Evolutionary conservation across 352 stramenopile genomes (phyloP).

Genomic region (Pythium oligandrum): DNA sequence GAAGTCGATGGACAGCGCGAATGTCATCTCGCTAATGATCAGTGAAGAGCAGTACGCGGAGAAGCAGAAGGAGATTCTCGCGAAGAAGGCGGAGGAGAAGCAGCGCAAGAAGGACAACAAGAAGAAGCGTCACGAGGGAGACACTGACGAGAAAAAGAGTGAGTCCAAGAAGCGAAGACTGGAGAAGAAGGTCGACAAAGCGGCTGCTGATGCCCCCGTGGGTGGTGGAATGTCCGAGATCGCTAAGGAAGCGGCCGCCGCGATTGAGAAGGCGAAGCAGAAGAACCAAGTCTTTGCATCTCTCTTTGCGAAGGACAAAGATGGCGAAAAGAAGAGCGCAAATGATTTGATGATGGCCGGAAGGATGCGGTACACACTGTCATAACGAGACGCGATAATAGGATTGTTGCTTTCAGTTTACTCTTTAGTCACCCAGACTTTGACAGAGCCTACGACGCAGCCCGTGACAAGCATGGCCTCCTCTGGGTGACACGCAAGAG

Average conservation of each 20-base stretch:
- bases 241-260: constrained; percentile 45
- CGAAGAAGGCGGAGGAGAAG: constrained; percentile 46
- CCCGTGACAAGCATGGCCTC: constrained; percentile 59
- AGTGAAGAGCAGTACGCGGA: constrained; percentile 52
- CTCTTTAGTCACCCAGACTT: constrained; percentile 40
- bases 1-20: constrained; percentile 38
- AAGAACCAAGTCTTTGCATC: constrained; percentile 80
- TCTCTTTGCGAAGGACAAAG: constrained; percentile 64
- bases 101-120: constrained; percentile 39
- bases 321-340: constrained; percentile 57
- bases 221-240: constrained; percentile 19
- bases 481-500: constrained; percentile 59
- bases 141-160: not conserved
- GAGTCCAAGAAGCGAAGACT: constrained; percentile 16
- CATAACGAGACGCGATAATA: constrained; percentile 27
- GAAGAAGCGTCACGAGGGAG: constrained; percentile 26
- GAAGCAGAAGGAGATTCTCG: constrained; percentile 37
- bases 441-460: constrained; percentile 57
- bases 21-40: constrained; percentile 57
- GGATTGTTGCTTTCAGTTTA: not conserved
- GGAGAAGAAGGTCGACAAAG: not conserved
- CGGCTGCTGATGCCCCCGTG: constrained; percentile 3
- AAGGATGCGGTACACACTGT: constrained; percentile 80
- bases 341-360: constrained; percentile 86
- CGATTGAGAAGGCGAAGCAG: constrained; percentile 62